Conservation (phyloP, 306 rosid genomes). For the Cicer cuneatum region DNA sequence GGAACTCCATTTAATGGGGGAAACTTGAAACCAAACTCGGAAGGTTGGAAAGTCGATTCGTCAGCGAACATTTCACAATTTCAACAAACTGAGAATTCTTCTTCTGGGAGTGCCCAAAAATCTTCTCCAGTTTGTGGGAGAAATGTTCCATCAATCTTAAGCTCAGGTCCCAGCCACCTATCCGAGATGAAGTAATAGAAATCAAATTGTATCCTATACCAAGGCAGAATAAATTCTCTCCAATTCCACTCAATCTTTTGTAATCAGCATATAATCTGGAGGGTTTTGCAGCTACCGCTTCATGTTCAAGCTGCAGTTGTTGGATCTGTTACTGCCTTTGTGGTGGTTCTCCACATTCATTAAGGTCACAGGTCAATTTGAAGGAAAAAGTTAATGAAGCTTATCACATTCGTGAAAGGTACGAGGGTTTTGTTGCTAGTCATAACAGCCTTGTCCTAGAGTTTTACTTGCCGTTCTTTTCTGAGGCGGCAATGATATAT, state of each 20-base stretch:
- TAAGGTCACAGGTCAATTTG: slow-evolving; percentile 6
- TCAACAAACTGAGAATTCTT: slow-evolving; percentile 52
- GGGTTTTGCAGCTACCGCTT: slow-evolving; percentile 36
- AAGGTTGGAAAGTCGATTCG: slow-evolving; percentile 47
- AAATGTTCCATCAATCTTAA: slow-evolving; percentile 61
- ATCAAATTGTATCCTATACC: slow-evolving; percentile 14
- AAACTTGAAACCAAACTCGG: slow-evolving; percentile 40
- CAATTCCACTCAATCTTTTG: slow-evolving; percentile 21
- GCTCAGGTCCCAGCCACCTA: slow-evolving; percentile 55
- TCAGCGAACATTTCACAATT: slow-evolving; percentile 46
- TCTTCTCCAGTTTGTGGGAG: slow-evolving; percentile 63
- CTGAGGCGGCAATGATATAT: slow-evolving; percentile 7
- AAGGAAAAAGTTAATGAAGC: slow-evolving; percentile 14
- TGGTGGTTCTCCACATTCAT: slow-evolving; percentile 20
- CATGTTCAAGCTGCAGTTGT: slow-evolving; percentile 17
- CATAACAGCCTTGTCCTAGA: slow-evolving; percentile 4
- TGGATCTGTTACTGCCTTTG: slow-evolving; percentile 12
- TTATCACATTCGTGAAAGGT: slow-evolving; percentile 15
- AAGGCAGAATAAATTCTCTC: slow-evolving; percentile 21
- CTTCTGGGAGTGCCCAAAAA: slow-evolving; percentile 49
- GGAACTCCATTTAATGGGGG: slow-evolving; percentile 42
- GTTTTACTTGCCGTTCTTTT: slow-evolving; percentile 23
- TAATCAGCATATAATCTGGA: slow-evolving; percentile 27
- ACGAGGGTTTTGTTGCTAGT: neutral
- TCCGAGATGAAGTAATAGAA: slow-evolving; percentile 62